These are phyloP conservation scores for Keithomyces neogunnii DNA, from an alignment of 2,329 filamentous ascomycete species.

Conservation along the genomic window DNA sequence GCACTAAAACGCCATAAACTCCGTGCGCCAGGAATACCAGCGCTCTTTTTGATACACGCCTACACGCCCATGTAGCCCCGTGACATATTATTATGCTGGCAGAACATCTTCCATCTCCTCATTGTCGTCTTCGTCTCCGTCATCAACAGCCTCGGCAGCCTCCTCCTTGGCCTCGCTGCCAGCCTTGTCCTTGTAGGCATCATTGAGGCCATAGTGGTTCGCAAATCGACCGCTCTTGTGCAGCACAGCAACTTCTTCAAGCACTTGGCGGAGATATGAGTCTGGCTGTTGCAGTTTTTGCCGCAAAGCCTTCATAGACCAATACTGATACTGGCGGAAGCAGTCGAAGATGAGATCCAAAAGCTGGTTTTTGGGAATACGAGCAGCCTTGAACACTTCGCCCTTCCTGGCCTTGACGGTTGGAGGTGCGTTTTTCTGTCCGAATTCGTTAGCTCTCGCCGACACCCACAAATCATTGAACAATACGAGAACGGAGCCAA, in stretches of 20 bases:
- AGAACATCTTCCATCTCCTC: conserved; percentile 76
- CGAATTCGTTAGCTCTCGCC: background rate
- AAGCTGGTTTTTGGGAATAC: conserved; percentile 82
- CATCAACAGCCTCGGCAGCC: conserved; percentile 48
- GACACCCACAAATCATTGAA: too few relatives aligned
- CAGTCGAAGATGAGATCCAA: conserved; percentile 75
- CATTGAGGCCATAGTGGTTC: conserved; percentile 77
- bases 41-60: background rate
- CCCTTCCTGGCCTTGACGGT: conserved; percentile 50
- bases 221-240: conserved; percentile 79
- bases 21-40: background rate
- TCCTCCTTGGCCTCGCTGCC: conserved; percentile 40
- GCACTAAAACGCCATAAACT: background rate
- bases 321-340: conserved; percentile 83
- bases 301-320: conserved; percentile 85
- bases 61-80: background rate
- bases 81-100: conserved; percentile 12
- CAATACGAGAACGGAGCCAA: background rate
- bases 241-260: conserved; percentile 75
- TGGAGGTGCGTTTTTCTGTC: conserved; percentile 43
- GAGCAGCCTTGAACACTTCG: conserved; percentile 73
- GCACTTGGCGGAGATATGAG: conserved; percentile 76
- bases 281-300: conserved; percentile 76
- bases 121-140: conserved; percentile 59
- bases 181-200: conserved; percentile 33